phyloP scores from a whole-genome alignment of 1,284 basidiomycete species.

The Rhodotorula mucilaginosa region DNA sequence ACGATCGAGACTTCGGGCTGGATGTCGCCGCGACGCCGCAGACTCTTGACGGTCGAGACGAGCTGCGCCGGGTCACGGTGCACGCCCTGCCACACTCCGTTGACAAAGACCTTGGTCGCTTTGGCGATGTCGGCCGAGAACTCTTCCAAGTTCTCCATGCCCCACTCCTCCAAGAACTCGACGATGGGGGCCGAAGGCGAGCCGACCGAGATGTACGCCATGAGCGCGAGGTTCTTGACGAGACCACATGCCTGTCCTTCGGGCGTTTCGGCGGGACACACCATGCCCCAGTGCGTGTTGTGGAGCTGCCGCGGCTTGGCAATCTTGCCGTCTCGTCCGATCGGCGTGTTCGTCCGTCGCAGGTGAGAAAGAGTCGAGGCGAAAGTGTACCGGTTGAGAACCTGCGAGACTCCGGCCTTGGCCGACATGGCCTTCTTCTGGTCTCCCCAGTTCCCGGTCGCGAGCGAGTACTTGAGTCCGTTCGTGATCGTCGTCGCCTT shows the following conservation, averaged over 20 bases:
- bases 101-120: constrained; percentile 97
- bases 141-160: constrained; percentile 85
- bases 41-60: constrained; percentile 86
- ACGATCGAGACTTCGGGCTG: constrained; percentile 95
- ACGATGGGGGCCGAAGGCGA: constrained; percentile 94
- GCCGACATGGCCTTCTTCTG: constrained; percentile 98
- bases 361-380: constrained; percentile 97
- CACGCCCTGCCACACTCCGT: constrained; percentile 99
- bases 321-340: constrained; percentile 98
- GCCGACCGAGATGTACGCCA: constrained; percentile 97
- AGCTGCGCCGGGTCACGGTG: constrained; percentile 91
- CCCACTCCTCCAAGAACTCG: constrained; percentile 99
- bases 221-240: constrained; percentile 96
- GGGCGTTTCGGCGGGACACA: constrained; percentile 97
- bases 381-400: constrained; percentile 97
- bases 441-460: constrained; percentile 99
- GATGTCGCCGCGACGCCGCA: constrained; percentile 92
- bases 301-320: constrained; percentile 98
- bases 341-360: constrained; percentile 95
- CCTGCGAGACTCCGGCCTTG: constrained; percentile 97
- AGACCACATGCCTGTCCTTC: constrained; percentile 99
- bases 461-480: constrained; percentile 95
- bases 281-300: constrained; percentile 99
- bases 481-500: constrained; percentile 97
- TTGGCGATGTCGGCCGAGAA: constrained; percentile 76